Conservation (phyloP, 768 basidiomycete species). For the Podaxis mareebaensis region DNA sequence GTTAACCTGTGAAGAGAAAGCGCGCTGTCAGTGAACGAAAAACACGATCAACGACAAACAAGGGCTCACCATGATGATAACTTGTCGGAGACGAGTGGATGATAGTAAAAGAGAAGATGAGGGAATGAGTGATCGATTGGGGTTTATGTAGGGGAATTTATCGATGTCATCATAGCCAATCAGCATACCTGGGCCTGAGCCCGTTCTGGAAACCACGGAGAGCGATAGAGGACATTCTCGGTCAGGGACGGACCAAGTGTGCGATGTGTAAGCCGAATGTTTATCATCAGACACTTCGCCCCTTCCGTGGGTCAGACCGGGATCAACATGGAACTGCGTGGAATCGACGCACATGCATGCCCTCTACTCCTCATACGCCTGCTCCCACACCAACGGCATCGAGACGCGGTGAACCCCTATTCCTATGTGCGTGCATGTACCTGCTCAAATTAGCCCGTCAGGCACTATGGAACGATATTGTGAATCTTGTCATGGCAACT, state of each 20-base stretch:
- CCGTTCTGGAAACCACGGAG: not conserved
- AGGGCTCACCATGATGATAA: slow-evolving; percentile 25
- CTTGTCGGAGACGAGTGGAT: slow-evolving; percentile 9
- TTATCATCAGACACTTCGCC: not conserved
- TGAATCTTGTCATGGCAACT: not conserved
- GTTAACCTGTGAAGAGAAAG: slow-evolving; percentile 52
- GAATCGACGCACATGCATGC: not conserved
- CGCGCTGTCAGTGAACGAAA: not conserved
- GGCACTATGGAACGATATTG: not conserved
- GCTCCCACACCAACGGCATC: not conserved
- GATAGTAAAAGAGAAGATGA: slow-evolving; percentile 14
- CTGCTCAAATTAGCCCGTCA: too few species aligned
- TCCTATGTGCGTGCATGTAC: too few species aligned
- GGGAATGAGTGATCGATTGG: slow-evolving; percentile 11
- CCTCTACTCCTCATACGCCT: not conserved
- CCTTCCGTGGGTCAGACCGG: not conserved
- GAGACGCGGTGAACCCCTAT: too few species aligned
- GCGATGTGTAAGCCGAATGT: not conserved
- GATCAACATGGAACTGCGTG: not conserved
- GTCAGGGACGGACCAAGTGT: not conserved
- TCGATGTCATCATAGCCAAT: slow-evolving; percentile 15
- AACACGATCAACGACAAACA: not conserved
- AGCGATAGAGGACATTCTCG: not conserved
- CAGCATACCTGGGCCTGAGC: slow-evolving; percentile 13
- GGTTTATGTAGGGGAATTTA: slow-evolving; percentile 13